phyloP scores from a whole-genome alignment of 148 eudicot genomes.

The Vaccinium corymbosum region DNA sequence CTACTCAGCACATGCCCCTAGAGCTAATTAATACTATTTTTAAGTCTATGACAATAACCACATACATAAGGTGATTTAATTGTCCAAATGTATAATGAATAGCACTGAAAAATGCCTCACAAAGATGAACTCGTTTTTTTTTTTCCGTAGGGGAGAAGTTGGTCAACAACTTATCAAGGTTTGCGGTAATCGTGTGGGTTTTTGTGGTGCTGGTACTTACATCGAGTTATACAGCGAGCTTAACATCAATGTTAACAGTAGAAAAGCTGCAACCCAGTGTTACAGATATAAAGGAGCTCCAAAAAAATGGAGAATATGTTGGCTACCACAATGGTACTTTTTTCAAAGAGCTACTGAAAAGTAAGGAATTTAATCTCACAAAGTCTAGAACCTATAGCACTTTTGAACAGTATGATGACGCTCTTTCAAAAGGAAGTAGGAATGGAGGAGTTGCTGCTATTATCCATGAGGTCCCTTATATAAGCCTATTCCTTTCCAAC shows the following conservation, averaged over 20 bases:
- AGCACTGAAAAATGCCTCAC: not conserved
- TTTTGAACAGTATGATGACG: constrained; percentile 27
- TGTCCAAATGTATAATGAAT: too few relatives aligned
- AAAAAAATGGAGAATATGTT: constrained; percentile 29
- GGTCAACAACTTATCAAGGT: constrained; percentile 47
- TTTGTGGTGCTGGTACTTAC: constrained; percentile 59
- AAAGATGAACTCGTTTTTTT: too few relatives aligned
- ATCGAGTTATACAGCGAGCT: constrained; percentile 60
- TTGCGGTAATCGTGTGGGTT: constrained; percentile 62
- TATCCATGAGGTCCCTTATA: constrained; percentile 36
- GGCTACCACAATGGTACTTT: constrained; percentile 46
- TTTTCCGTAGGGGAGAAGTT: constrained; percentile 42
- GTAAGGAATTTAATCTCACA: constrained; percentile 7
- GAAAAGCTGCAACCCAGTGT: constrained; percentile 43
- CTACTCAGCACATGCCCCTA: too few relatives aligned
- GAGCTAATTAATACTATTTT: too few relatives aligned
- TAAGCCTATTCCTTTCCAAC: constrained; percentile 20
- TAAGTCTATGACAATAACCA: too few relatives aligned
- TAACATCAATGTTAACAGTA: constrained; percentile 57
- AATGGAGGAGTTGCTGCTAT: constrained; percentile 36
- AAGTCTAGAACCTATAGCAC: constrained; percentile 24
- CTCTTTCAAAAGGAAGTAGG: constrained; percentile 34
- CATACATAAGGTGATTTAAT: too few relatives aligned
- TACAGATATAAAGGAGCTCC: constrained; percentile 36
- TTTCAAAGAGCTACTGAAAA: constrained; percentile 22